Conservation (phyloP, 2,329 filamentous ascomycete species). For the Ceratocystis diversiconidia region DNA sequence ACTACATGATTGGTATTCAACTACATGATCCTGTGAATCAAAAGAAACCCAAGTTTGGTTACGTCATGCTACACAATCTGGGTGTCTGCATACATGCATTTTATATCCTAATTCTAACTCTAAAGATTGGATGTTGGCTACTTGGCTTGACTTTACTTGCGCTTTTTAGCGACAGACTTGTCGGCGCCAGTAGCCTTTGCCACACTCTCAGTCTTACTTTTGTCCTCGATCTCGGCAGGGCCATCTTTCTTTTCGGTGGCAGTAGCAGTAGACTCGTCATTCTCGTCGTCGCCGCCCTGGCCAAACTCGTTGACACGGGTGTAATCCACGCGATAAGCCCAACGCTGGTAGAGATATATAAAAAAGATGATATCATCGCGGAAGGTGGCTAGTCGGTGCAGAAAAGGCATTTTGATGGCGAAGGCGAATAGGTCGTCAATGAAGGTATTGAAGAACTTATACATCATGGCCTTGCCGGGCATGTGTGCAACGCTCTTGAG, state of each 20-base stretch:
- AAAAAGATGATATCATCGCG: constrained; percentile 98
- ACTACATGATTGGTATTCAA: not conserved
- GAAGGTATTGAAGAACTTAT: constrained; percentile 97
- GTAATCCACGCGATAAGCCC: constrained; percentile 84
- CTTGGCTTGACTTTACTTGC: constrained; percentile 24
- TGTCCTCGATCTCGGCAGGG: constrained; percentile 27
- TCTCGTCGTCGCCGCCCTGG: constrained; percentile 87
- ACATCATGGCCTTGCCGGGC: constrained; percentile 91
- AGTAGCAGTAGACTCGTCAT: constrained; percentile 25
- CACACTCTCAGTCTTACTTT: constrained; percentile 24
- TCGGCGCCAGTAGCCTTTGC: constrained; percentile 37
- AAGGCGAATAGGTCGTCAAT: constrained; percentile 98
- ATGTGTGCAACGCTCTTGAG: constrained; percentile 93
- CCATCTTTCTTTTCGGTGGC: constrained; percentile 26
- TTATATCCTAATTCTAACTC: not conserved
- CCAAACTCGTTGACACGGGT: constrained; percentile 93
- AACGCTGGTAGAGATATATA: constrained; percentile 88
- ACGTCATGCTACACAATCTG: too few species aligned
- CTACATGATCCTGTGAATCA: not conserved
- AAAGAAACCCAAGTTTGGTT: too few species aligned
- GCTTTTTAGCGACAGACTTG: constrained; percentile 32
- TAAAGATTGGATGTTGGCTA: not conserved
- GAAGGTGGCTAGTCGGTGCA: constrained; percentile 83
- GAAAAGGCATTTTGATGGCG: constrained; percentile 96
- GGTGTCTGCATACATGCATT: not conserved